Percentiles rank a stretch among this genome's conserved stretches.
Conservation (phyloP, 345 rosid genomes). For the Citrus inodora region DNA sequence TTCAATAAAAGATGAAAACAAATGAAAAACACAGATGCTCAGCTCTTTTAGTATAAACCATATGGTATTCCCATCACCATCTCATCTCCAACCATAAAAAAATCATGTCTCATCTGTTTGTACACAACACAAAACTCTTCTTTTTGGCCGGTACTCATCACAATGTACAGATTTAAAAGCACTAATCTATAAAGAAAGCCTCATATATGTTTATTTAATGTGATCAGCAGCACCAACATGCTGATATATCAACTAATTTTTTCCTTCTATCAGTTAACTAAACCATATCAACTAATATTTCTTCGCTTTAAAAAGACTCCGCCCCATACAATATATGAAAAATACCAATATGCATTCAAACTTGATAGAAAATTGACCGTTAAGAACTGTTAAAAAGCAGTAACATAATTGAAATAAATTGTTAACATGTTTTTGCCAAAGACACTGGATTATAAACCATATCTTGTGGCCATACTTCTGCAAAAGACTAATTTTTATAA, state of each 20-base stretch:
- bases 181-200: neutral
- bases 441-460: neutral
- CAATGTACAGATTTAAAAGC: neutral
- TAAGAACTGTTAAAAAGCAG: neutral
- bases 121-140: neutral
- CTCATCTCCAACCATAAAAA: neutral
- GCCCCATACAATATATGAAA: neutral
- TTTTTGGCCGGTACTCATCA: neutral
- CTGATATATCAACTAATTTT: neutral
- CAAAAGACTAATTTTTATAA: neutral
- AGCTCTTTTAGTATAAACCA: neutral
- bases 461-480: neutral
- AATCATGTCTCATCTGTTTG: neutral
- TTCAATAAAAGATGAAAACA: neutral
- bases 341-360: neutral
- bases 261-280: neutral
- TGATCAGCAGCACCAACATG: neutral
- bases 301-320: neutral
- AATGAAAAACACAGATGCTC: neutral
- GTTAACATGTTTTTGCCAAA: neutral
- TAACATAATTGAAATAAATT: neutral
- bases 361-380: neutral
- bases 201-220: neutral
- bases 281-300: neutral
- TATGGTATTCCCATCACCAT: neutral